phyloP scores from a whole-genome alignment of 768 basidiomycete genomes.

The Neoboletus magnificus region DNA sequence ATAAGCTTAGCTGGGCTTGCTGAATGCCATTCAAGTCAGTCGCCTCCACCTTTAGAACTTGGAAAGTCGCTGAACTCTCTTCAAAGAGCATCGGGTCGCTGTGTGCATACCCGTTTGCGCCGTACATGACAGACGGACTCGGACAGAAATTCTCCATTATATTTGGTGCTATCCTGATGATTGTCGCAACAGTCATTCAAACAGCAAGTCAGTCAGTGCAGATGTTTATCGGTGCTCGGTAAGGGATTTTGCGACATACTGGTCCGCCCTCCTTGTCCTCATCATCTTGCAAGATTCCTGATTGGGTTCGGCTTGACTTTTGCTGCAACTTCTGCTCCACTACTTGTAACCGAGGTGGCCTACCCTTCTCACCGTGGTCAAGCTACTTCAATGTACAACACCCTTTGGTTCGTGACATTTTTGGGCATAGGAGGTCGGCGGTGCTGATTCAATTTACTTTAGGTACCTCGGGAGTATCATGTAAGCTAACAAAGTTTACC shows the following conservation, averaged over 20 bases:
- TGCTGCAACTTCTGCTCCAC: not conserved
- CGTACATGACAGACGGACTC: not conserved
- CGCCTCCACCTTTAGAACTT: not conserved
- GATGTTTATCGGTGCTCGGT: not conserved
- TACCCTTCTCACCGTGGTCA: not conserved
- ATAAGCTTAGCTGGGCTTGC: slow-evolving; percentile 30
- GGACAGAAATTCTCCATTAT: not conserved
- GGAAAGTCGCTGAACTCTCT: not conserved
- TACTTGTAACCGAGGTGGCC: not conserved
- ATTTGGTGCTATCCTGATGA: not conserved
- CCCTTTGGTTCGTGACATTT: not conserved
- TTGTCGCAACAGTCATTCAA: not conserved
- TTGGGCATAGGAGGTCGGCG: not conserved
- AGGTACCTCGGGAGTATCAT: not conserved
- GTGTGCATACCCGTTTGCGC: not conserved
- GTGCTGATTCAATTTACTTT: not conserved
- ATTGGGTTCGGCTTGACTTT: not conserved
- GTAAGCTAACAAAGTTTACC: not conserved
- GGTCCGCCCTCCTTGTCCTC: not conserved
- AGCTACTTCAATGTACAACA: not conserved
- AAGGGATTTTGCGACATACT: not conserved
- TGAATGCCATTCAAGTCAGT: slow-evolving; percentile 37
- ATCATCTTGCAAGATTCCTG: not conserved
- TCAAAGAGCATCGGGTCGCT: slow-evolving; percentile 9
- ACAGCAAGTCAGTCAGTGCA: not conserved